Percentiles rank a stretch among this genome's conserved stretches.
Evolutionary conservation across 2,329 filamentous ascomycete genomes (phyloP).

Genomic region (Colletotrichum sp.): DNA sequence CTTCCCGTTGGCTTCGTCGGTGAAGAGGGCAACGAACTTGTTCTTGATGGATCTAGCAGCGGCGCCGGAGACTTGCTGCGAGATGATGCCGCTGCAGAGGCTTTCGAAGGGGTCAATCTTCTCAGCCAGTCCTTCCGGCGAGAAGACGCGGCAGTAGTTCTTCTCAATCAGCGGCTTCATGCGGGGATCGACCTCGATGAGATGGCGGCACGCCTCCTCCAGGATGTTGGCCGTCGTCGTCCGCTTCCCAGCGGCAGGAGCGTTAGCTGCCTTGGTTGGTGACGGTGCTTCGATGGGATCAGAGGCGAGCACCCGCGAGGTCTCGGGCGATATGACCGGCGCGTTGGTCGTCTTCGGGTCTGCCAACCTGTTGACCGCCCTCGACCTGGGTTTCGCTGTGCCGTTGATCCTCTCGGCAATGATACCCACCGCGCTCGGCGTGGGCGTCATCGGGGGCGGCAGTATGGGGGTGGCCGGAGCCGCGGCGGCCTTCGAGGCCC

Average conservation of each 20-base stretch:
- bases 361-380: constrained; percentile 59
- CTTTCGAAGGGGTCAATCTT: constrained; percentile 87
- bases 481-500: constrained; percentile 23
- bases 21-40: constrained; percentile 81
- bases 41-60: constrained; percentile 88
- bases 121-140: constrained; percentile 80
- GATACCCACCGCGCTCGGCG: constrained; percentile 47
- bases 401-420: constrained; percentile 36
- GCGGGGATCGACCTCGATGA: constrained; percentile 75
- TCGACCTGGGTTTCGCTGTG: constrained; percentile 39
- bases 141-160: constrained; percentile 81
- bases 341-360: constrained; percentile 72
- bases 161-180: constrained; percentile 75
- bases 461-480: constrained; percentile 14
- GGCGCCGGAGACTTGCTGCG: constrained; percentile 93
- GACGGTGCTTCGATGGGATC: constrained; percentile 50
- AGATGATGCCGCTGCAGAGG: constrained; percentile 87
- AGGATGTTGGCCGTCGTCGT: constrained; percentile 76
- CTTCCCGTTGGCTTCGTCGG: constrained; percentile 33
- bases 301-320: constrained; percentile 65
- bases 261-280: constrained; percentile 44
- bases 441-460: constrained; percentile 50
- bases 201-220: constrained; percentile 74
- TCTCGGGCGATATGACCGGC: constrained; percentile 72
- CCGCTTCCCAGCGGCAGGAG: constrained; percentile 29